Base-by-base conservation (phyloP, 2,329 filamentous ascomycete species). In the Lachnellula cervina region DNA sequence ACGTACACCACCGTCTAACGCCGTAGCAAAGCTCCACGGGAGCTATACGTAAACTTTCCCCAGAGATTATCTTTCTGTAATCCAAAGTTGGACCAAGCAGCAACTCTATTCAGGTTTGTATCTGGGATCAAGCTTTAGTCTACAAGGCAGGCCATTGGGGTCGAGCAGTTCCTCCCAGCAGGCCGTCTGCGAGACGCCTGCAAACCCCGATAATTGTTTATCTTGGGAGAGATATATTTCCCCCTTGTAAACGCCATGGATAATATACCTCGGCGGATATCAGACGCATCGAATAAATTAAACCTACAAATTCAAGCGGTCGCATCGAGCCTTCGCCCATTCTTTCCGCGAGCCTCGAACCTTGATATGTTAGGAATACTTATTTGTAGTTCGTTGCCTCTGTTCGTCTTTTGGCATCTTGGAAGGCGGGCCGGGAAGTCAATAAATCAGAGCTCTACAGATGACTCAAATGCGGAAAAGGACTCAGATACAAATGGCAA, bases 321-420 rank as follows among this genome's bases (percentile, higher is more conserved):
- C 37, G 45, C 57, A 40, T 59, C 63, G 13, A 58, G 35, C 11
- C 40, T 62, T 38, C 57, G 59, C 23, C 54, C 55, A 37, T 23
- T 64, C 7, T 61, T 56, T 55, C 58, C 53, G 14, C 58, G 58
- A 21, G 52, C 56, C 19, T 57, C 54, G 3, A 61, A 59, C 48
- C 28, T 64, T 32, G 58, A 50, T 38, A 17, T 57, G 37, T 62
- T 59, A 61, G 63, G 63, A 23, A 63, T 65, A 60, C 54, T 60
- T 35, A 55, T 53, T 58, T 53, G 23, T 58, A 34, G 14, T 64
- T 43, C 63, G 62, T 42, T 58, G 62, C 37, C 44, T 32, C 21
- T 47, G 13, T 6, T 47, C 44, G 5, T 28, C 21, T 51, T 66
- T 45, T 68, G 60, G 61, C 66, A 52, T 58, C 45, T 64, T 42